Conservation (phyloP, 371 early-diverging fungal species). For the Phascolomyces articulosus region DNA sequence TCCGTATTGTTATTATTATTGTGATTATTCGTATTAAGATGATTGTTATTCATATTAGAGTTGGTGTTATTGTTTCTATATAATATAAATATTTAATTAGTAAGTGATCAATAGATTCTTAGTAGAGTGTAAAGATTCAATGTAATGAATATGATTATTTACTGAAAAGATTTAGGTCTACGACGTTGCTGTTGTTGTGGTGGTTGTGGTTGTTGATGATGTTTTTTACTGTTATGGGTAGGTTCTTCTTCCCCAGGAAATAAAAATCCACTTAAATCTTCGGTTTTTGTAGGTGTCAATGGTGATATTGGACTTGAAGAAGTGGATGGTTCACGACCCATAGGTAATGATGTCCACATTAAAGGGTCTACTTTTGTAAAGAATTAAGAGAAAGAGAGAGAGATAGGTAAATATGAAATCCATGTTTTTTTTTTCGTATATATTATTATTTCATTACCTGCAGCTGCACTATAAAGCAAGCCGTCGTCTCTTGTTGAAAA, state of each 20-base stretch:
- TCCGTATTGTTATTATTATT: too few relatives aligned
- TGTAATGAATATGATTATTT: background rate
- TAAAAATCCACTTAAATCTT: background rate
- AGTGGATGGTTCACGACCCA: background rate
- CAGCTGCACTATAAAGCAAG: slow-evolving; percentile 1
- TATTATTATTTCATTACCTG: background rate
- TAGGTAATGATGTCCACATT: slow-evolving; percentile 2
- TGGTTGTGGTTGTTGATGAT: too few relatives aligned
- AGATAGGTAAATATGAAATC: too few relatives aligned
- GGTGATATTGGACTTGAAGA: background rate
- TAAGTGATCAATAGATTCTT: too few relatives aligned
- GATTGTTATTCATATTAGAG: background rate
- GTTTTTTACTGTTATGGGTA: background rate
- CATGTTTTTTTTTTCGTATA: background rate
- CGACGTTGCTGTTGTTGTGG: slow-evolving; percentile 1
- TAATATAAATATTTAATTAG: background rate
- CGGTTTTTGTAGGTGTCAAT: background rate
- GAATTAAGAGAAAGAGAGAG: too few relatives aligned
- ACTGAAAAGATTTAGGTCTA: background rate
- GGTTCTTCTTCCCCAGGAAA: background rate
- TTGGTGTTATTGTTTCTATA: background rate
- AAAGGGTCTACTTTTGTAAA: background rate
- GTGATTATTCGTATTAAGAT: background rate
- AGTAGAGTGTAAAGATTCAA: too few relatives aligned
- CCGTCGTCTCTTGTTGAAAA: slow-evolving; percentile 1